Evolutionary conservation across 2,329 filamentous ascomycete genomes (phyloP).

Genomic region (Fusarium scirpi): DNA sequence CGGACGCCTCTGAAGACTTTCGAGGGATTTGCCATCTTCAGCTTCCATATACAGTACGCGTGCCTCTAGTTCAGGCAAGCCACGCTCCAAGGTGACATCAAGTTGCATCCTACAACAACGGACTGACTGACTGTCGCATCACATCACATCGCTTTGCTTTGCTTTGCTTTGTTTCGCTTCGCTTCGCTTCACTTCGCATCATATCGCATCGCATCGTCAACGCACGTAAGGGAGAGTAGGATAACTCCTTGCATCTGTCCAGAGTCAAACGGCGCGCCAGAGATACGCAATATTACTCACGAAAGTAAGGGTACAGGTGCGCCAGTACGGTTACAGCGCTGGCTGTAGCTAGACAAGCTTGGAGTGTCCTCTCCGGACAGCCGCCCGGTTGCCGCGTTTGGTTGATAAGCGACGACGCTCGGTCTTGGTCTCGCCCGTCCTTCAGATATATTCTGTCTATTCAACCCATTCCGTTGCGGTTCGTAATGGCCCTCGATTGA

Average conservation of each 20-base stretch:
- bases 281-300: conserved; percentile 3
- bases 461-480: neutral
- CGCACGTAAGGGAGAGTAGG: neutral
- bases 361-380: conserved; percentile 14
- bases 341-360: conserved; percentile 15
- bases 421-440: conserved; percentile 16
- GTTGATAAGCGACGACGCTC: conserved; percentile 17
- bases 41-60: neutral
- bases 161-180: neutral
- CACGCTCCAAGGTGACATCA: neutral
- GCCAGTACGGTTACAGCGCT: conserved; percentile 4
- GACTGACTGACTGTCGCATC: neutral
- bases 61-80: neutral
- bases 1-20: conserved; percentile 18
- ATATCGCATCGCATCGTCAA: neutral
- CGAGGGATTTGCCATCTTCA: conserved; percentile 10
- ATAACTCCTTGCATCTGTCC: conserved; percentile 6
- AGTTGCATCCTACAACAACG: neutral
- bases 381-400: conserved; percentile 33
- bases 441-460: conserved; percentile 20
- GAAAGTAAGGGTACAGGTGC: neutral
- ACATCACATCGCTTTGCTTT: neutral
- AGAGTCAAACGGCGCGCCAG: neutral
- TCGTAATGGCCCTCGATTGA: conserved; percentile 13
- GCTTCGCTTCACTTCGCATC: neutral